phyloP scores from a whole-genome alignment of 139 green algal species.

The Coelastrella sp. region DNA sequence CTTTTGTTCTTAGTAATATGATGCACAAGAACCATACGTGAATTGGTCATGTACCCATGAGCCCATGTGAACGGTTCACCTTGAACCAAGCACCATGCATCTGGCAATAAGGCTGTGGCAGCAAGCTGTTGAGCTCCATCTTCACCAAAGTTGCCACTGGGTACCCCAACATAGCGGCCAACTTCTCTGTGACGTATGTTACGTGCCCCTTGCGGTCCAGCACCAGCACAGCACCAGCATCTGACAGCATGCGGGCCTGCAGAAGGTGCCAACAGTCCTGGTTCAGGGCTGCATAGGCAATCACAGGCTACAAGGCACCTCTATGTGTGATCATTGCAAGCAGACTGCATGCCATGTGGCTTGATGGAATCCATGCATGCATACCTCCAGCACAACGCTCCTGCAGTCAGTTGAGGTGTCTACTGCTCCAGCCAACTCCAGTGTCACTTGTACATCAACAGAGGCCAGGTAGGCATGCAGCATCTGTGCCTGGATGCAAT shows the following conservation, averaged over 20 bases:
- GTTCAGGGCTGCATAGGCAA: background rate
- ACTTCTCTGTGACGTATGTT: background rate
- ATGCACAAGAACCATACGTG: no score
- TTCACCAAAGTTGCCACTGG: slow-evolving; percentile 9
- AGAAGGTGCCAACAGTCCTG: background rate
- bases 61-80: slow-evolving; percentile 9
- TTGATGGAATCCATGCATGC: background rate
- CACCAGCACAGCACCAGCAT: slow-evolving; percentile 27
- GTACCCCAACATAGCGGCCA: slow-evolving; percentile 48
- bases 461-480: slow-evolving; percentile 29
- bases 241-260: slow-evolving; percentile 27
- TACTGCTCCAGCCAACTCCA: slow-evolving; percentile 29
- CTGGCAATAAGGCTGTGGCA: slow-evolving; percentile 52
- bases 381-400: slow-evolving; percentile 2
- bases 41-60: no score
- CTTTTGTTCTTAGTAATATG: no score
- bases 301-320: background rate
- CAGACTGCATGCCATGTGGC: background rate
- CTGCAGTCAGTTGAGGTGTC: background rate
- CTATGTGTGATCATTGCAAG: background rate
- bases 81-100: slow-evolving; percentile 58
- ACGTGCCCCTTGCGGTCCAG: slow-evolving; percentile 40
- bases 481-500: background rate
- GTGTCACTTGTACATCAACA: slow-evolving; percentile 4
- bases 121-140: slow-evolving; percentile 48